Conservation (phyloP, 2,329 filamentous ascomycete species). For the Epichloe gansuensis region DNA sequence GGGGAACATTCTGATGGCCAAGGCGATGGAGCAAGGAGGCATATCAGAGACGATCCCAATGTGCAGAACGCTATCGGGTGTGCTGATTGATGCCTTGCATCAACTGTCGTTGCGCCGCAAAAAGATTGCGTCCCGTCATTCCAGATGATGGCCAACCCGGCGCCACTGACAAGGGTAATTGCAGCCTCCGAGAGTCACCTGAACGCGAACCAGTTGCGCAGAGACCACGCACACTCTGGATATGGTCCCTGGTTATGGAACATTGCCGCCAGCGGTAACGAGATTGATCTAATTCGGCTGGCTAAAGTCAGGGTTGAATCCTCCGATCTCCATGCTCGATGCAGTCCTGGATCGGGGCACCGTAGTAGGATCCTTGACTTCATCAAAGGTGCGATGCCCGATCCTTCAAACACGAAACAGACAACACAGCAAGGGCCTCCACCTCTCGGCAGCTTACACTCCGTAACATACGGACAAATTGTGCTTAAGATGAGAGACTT, state of each 20-base stretch:
- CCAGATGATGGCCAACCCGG: not conserved
- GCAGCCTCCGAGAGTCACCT: not conserved
- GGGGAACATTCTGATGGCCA: not conserved
- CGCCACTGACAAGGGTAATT: not conserved
- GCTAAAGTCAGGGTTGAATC: not conserved
- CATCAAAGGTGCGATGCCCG: not conserved
- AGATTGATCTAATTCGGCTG: not conserved
- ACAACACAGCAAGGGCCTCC: no score
- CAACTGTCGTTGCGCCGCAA: not conserved
- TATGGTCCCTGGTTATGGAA: not conserved
- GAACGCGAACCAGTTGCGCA: not conserved
- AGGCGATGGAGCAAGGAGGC: not conserved
- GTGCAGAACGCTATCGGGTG: no score
- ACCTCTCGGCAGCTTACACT: no score
- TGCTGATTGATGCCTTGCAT: no score
- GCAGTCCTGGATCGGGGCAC: not conserved
- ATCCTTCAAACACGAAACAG: no score
- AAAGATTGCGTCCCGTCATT: not conserved
- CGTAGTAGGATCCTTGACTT: not conserved
- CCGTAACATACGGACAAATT: no score
- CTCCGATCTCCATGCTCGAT: not conserved
- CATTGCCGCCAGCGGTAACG: not conserved
- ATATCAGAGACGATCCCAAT: no score
- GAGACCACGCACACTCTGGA: not conserved
- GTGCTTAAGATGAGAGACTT: no score